phyloP scores from a whole-genome alignment of 371 early-diverging fungal species.

The Haplosporangium sp. region DNA sequence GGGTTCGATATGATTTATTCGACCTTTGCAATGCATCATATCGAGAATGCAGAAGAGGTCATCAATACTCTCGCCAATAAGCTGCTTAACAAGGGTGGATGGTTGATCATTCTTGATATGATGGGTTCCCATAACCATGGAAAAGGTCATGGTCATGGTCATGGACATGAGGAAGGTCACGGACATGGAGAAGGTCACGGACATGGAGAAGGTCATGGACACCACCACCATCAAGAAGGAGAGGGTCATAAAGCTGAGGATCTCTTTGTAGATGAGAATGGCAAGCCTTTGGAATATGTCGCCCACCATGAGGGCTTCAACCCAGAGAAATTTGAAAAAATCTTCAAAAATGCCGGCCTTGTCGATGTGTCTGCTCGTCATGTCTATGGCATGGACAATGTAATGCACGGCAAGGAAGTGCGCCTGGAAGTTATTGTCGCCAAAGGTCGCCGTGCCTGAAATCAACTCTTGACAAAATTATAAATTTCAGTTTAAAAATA shows the following conservation, averaged over 20 bases:
- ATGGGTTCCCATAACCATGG: constrained; percentile 7
- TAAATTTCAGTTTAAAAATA: not conserved
- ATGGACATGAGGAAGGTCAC: not conserved
- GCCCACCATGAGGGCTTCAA: constrained; percentile 36
- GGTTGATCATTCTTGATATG: constrained; percentile 39
- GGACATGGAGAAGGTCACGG: constrained; percentile 7
- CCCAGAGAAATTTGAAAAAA: constrained; percentile 2
- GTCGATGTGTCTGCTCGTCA: constrained; percentile 27
- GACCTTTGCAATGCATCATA: constrained; percentile 48
- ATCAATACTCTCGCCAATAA: constrained; percentile 19
- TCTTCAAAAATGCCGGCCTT: constrained; percentile 35
- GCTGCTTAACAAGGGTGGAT: constrained; percentile 36
- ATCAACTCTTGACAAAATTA: not conserved
- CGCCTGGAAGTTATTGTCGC: constrained; percentile 25
- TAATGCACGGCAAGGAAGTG: constrained; percentile 3
- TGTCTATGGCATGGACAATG: constrained; percentile 11
- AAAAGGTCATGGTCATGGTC: constrained; percentile 7
- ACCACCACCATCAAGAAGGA: constrained; percentile 14
- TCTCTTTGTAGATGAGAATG: constrained; percentile 17
- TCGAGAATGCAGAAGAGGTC: constrained; percentile 29
- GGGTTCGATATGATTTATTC: constrained; percentile 43
- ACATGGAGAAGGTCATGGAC: constrained; percentile 12
- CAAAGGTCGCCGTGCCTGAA: constrained; percentile 47
- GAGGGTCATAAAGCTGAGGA: not conserved
- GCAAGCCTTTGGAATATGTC: constrained; percentile 21